These are phyloP conservation scores for Cryphonectria parasitica DNA, from an alignment of 2,329 filamentous ascomycete species.

Conservation along the genomic window DNA sequence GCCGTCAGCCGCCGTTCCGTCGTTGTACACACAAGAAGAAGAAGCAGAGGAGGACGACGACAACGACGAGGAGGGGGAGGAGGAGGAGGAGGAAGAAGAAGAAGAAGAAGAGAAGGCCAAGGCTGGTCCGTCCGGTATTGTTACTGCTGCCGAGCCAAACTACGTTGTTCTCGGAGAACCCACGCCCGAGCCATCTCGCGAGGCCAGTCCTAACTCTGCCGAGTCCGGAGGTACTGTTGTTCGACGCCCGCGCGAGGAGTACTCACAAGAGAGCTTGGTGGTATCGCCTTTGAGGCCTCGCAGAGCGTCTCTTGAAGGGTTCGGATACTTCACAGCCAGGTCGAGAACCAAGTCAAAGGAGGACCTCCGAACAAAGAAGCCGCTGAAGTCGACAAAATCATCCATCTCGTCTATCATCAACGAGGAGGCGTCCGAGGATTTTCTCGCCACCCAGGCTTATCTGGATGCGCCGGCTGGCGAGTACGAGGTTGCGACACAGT, in stretches of 20 bases:
- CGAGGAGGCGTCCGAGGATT: constrained; percentile 49
- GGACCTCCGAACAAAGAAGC: constrained; percentile 51
- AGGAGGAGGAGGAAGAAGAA: not conserved
- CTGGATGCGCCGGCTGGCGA: constrained; percentile 40
- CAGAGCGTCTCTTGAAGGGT: constrained; percentile 52
- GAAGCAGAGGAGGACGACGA: constrained; percentile 4
- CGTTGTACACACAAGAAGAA: constrained; percentile 18
- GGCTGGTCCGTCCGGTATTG: constrained; percentile 41
- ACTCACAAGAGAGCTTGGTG: constrained; percentile 64
- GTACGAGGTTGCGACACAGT: constrained; percentile 27
- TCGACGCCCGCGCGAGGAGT: constrained; percentile 46
- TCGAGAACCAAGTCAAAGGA: constrained; percentile 48
- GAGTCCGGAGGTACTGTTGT: constrained; percentile 41
- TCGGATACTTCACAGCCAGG: constrained; percentile 53
- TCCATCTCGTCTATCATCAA: constrained; percentile 60
- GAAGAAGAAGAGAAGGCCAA: constrained; percentile 17
- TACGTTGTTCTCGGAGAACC: constrained; percentile 56
- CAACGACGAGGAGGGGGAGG: constrained; percentile 5
- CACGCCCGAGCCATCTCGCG: constrained; percentile 41
- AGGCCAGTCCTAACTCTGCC: constrained; percentile 34
- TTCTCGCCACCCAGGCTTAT: constrained; percentile 46
- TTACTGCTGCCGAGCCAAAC: constrained; percentile 51
- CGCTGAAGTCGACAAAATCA: constrained; percentile 56
- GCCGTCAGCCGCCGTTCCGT: not conserved
- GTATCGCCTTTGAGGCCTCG: constrained; percentile 58